Evolutionary conservation across 1,139 yeast species (phyloP).

Genomic region (Zygosaccharomyces pseudobailii): DNA sequence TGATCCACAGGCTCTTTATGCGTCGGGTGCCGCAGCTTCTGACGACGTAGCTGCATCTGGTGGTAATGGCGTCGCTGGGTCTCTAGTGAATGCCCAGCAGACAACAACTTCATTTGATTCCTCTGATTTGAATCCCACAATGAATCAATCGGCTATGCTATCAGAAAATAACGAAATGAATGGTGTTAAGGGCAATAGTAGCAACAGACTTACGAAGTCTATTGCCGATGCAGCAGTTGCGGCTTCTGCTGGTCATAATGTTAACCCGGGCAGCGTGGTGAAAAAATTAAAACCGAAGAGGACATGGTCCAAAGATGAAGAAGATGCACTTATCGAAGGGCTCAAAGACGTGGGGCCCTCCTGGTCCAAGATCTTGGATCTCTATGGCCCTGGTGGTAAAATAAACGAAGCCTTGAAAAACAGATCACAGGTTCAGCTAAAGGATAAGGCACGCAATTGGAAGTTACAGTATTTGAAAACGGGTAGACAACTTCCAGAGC

Average conservation of each 20-base stretch:
- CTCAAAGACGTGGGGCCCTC: slow-evolving; percentile 79
- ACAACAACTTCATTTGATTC: slow-evolving; percentile 5
- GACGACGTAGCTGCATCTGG: slow-evolving; percentile 9
- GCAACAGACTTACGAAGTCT: slow-evolving; percentile 3
- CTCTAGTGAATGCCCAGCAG: background rate
- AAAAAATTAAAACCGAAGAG: slow-evolving; percentile 33
- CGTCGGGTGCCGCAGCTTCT: slow-evolving; percentile 20
- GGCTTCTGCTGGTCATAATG: slow-evolving; percentile 10
- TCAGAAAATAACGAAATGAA: background rate
- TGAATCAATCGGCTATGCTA: slow-evolving; percentile 4
- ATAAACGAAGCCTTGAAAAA: slow-evolving; percentile 78
- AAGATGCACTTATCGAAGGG: slow-evolving; percentile 76
- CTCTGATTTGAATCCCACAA: slow-evolving; percentile 2
- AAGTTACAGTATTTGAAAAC: slow-evolving; percentile 76
- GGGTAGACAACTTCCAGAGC: slow-evolving; percentile 69
- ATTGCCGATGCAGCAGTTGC: slow-evolving; percentile 25
- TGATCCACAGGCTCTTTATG: slow-evolving; percentile 22
- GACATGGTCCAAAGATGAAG: slow-evolving; percentile 89
- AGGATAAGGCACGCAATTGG: slow-evolving; percentile 95
- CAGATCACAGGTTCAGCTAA: slow-evolving; percentile 83
- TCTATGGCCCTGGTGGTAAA: slow-evolving; percentile 90
- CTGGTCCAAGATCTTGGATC: slow-evolving; percentile 85
- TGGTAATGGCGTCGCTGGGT: background rate
- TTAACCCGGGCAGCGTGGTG: slow-evolving; percentile 3
- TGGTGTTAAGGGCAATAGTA: background rate